Evolutionary conservation across 306 rosid species (phyloP).

Genomic region (Fragaria nilgerrensis): DNA sequence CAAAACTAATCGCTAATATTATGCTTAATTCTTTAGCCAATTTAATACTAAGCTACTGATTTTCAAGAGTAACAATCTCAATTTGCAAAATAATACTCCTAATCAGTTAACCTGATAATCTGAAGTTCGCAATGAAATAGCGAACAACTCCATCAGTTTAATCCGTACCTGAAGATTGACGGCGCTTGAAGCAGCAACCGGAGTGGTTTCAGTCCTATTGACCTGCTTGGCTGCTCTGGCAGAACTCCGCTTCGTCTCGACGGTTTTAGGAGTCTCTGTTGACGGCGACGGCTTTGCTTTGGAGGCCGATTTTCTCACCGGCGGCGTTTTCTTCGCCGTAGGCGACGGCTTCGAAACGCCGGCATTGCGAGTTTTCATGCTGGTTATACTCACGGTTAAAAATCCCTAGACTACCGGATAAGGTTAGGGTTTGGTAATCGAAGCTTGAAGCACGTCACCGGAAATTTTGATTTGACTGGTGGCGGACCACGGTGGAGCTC

Average conservation of each 20-base stretch:
- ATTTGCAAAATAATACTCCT: background rate
- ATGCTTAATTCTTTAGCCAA: background rate
- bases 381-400: background rate
- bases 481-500: constrained; percentile 6
- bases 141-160: background rate
- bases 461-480: background rate
- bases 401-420: background rate
- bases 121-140: background rate
- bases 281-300: constrained; percentile 33
- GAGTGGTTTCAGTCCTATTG: constrained; percentile 45
- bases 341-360: constrained; percentile 38
- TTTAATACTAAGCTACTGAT: background rate
- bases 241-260: constrained; percentile 35
- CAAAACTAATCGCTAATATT: background rate
- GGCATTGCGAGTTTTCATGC: constrained; percentile 63
- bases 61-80: background rate
- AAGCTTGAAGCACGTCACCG: background rate
- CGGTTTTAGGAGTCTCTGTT: constrained; percentile 17
- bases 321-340: constrained; percentile 46
- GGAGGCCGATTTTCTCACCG: constrained; percentile 41
- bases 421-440: background rate
- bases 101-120: background rate
- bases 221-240: constrained; percentile 36
- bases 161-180: constrained; percentile 41
- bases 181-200: constrained; percentile 30